phyloP scores from a whole-genome alignment of 2,329 filamentous ascomycete genomes.

The Cercospora sp. region DNA sequence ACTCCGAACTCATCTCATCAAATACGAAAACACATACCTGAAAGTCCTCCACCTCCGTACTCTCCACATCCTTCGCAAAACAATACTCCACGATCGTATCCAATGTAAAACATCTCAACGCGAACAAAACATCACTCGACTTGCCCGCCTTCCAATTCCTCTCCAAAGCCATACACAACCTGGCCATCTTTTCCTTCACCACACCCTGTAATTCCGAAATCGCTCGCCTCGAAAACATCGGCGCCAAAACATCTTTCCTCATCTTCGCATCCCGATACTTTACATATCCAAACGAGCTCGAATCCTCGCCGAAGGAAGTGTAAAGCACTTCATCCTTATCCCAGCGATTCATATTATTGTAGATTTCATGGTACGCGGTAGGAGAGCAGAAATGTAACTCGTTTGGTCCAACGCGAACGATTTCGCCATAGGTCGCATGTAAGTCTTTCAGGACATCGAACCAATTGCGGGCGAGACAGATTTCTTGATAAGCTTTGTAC shows the following conservation, averaged over 20 bases:
- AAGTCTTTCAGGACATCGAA: constrained; percentile 19
- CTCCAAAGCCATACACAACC: constrained; percentile 17
- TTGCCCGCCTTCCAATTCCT: constrained; percentile 11
- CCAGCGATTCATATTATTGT: constrained; percentile 46
- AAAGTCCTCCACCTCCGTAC: constrained; percentile 44
- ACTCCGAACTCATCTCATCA: neutral
- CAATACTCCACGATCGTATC: constrained; percentile 46
- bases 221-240: constrained; percentile 46
- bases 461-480: constrained; percentile 19
- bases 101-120: constrained; percentile 42
- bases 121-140: constrained; percentile 38
- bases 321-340: constrained; percentile 47
- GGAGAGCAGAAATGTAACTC: constrained; percentile 48
- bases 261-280: constrained; percentile 45
- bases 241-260: constrained; percentile 45
- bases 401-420: constrained; percentile 24
- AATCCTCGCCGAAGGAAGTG: constrained; percentile 44
- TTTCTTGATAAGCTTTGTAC: constrained; percentile 23
- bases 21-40: neutral
- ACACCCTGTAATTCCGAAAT: constrained; percentile 43
- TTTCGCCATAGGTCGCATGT: constrained; percentile 21
- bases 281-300: constrained; percentile 47
- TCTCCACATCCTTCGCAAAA: constrained; percentile 45
- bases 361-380: constrained; percentile 48
- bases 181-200: constrained; percentile 39